Percentiles rank a stretch among this genome's conserved stretches.
Conservation (phyloP, 2,329 filamentous ascomycete species). For the Fusarium sp. region DNA sequence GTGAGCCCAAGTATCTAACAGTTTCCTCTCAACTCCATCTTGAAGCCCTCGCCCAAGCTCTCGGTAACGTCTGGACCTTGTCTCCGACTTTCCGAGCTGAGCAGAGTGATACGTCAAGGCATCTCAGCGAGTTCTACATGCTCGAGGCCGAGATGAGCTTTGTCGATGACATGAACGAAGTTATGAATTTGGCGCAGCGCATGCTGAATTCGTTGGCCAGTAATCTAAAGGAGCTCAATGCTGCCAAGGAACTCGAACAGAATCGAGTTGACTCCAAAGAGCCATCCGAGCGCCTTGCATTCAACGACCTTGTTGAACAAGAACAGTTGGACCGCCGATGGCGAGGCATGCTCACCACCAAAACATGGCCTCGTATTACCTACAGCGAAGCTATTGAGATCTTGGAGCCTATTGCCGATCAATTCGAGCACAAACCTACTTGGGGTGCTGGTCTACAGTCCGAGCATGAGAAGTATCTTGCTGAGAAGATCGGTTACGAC, state of each 20-base stretch:
- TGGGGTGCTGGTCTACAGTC: conserved; percentile 85
- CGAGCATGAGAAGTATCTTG: conserved; percentile 92
- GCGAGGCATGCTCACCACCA: conserved; percentile 69
- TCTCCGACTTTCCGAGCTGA: conserved; percentile 96
- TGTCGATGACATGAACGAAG: conserved; percentile 72
- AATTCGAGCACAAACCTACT: conserved; percentile 75
- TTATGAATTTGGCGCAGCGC: conserved; percentile 85
- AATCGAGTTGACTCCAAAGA: conserved; percentile 53
- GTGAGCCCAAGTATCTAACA: conserved; percentile 89
- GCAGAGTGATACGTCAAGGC: conserved; percentile 90
- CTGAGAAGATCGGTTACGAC: conserved; percentile 69
- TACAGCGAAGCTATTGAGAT: conserved; percentile 82
- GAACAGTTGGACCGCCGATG: conserved; percentile 74
- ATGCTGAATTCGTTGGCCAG: conserved; percentile 72
- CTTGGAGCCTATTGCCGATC: conserved; percentile 69
- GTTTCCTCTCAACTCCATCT: conserved; percentile 96
- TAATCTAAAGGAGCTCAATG: conserved; percentile 56
- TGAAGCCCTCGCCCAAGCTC: conserved; percentile 88
- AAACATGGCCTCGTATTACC: conserved; percentile 81
- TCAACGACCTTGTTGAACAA: conserved; percentile 58
- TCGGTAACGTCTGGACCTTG: conserved; percentile 92
- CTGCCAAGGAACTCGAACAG: conserved; percentile 59
- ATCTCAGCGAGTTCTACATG: conserved; percentile 99
- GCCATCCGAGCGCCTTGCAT: conserved; percentile 57
- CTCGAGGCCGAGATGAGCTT: conserved; percentile 92